Evolutionary conservation across 148 eudicot species (phyloP), one percentile per base, ranked within the genome.

Genomic region (Camellia sinensis): DNA sequence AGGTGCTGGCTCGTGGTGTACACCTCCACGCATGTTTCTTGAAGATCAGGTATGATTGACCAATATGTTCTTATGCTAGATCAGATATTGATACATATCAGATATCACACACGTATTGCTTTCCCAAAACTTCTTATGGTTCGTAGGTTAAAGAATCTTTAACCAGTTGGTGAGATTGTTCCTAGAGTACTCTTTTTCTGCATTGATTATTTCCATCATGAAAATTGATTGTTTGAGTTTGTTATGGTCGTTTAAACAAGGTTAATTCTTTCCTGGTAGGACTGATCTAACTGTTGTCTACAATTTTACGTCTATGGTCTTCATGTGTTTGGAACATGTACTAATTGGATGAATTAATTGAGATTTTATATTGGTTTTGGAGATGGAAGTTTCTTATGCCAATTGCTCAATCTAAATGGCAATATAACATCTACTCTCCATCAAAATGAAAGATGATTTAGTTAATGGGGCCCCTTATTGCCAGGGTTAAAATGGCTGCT

Each of bases 21-120:
- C 99, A 3, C 99, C 99, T 82, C 99, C 99, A 6, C 88, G 97
- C 17, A 79, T 96, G 74, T 96, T 96, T 84, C 81, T 96, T 43
- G 99, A 96, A 86, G 99, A 96, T 83, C 98, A 94, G 95, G 99
- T 94, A 85, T 61, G 71, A 19, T 22, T 3, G 14, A 29, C 9
- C 7, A 7, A 46, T 22, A 8, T 18, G 15, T 53, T 67, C 48
- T 79, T 71, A 22, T 7, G 12, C 45, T 22, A 12, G 17, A 15
- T 15, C 1, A n/a, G 15, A 50, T 41, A 7, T 70, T 73, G 43
- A 62, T 14, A 71, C 57, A 18, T 46, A 0, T 45, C 54, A 46
- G 37, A 45, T 10, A 45, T 71, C 13, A 10, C 61, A 50, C 6
- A 19, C 18, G 18, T 19, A 72, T 50, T 21, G 75, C n/a, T 72